These are phyloP conservation scores for Backusella tarrabulga DNA, from an alignment of 192 early-diverging fungal genomes.

Conservation along the genomic window DNA sequence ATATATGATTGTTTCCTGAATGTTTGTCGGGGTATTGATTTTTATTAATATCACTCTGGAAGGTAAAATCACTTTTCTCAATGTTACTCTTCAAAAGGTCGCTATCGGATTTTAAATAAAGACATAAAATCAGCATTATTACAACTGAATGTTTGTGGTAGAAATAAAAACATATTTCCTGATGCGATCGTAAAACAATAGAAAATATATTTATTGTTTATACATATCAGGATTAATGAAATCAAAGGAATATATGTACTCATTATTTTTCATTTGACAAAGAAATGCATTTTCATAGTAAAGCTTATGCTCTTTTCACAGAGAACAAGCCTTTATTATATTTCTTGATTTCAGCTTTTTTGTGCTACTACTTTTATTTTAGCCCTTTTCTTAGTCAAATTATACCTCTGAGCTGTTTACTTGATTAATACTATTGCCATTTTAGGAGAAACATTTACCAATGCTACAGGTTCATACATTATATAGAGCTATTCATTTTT, in stretches of 20 bases:
- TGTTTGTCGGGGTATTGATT: constrained; percentile 4
- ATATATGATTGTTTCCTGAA: background rate
- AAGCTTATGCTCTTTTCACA: background rate
- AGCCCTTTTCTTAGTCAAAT: background rate
- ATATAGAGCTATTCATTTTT: background rate
- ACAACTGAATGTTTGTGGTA: background rate
- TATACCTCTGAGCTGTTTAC: background rate
- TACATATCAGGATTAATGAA: constrained; percentile 1
- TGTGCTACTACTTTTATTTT: background rate
- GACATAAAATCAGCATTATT: background rate
- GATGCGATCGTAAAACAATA: background rate
- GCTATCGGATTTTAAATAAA: constrained; percentile 2
- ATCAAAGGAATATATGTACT: background rate
- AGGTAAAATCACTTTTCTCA: constrained; percentile 4
- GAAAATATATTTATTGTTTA: background rate
- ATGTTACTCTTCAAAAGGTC: background rate
- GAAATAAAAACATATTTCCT: background rate
- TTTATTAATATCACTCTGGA: background rate
- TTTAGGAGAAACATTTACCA: background rate
- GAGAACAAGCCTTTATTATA: background rate
- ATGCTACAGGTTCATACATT: background rate
- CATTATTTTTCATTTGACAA: background rate
- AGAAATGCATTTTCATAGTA: background rate
- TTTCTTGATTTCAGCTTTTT: background rate
- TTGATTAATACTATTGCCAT: background rate